Percentiles rank a stretch among this genome's conserved stretches.
Conservation (phyloP, 169 alveolate genomes). For the Besnoitia besnoiti region DNA sequence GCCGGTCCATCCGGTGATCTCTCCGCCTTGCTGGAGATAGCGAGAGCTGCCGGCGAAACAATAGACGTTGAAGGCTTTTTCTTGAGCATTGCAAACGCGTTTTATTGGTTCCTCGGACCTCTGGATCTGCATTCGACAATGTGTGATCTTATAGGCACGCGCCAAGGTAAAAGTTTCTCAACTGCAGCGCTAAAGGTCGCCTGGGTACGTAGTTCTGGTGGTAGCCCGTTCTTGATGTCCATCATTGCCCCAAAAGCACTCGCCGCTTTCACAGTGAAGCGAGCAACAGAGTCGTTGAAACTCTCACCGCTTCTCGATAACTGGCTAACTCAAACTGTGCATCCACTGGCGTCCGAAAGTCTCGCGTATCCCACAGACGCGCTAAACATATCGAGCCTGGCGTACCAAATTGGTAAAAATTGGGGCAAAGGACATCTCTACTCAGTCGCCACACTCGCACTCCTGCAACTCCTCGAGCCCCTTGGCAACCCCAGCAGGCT, state of each 20-base stretch:
- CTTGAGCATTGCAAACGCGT: not conserved
- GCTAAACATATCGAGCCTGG: not conserved
- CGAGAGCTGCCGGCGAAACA: not conserved
- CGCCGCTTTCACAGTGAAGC: not conserved
- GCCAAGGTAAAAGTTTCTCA: not conserved
- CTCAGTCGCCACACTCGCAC: not conserved
- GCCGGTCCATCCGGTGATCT: not conserved
- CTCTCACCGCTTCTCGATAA: not conserved
- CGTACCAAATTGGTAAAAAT: not conserved
- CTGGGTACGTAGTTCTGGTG: not conserved
- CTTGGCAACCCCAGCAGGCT: not conserved
- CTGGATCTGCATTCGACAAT: not conserved
- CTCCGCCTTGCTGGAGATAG: not conserved
- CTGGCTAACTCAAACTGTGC: not conserved
- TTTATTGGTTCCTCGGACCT: not conserved
- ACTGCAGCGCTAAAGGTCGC: not conserved
- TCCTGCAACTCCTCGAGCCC: not conserved
- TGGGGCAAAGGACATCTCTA: not conserved
- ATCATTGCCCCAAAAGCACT: not conserved
- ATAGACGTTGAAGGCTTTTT: not conserved
- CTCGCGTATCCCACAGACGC: not conserved
- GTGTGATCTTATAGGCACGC: not conserved
- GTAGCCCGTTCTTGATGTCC: not conserved
- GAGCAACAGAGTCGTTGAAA: not conserved
- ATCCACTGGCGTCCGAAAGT: not conserved